Percentiles rank a stretch among this genome's conserved stretches.
Evolutionary conservation across 176 grass and related monocot species (phyloP).

Genomic region (Carex myosuroides): DNA sequence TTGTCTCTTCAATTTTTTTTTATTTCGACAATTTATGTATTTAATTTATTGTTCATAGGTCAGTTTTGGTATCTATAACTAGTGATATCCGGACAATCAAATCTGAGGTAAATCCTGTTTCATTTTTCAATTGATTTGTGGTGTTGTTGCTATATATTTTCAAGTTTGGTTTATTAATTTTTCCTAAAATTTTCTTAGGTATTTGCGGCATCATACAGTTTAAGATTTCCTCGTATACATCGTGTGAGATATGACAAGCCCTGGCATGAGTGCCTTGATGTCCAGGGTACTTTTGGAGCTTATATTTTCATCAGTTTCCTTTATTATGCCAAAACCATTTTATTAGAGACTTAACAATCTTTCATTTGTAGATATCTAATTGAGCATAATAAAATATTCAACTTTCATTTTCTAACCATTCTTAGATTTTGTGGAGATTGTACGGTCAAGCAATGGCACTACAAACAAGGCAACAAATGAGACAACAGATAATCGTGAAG

Average conservation of each 20-base stretch:
- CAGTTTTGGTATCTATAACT: constrained; percentile 82
- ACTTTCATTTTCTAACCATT: constrained; percentile 19
- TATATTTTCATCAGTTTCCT: constrained; percentile 10
- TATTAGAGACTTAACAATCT: neutral
- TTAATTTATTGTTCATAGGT: constrained; percentile 49
- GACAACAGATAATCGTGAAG: constrained; percentile 35
- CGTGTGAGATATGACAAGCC: constrained; percentile 87
- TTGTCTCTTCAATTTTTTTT: constrained; percentile 24
- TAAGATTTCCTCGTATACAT: constrained; percentile 90
- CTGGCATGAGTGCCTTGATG: constrained; percentile 94
- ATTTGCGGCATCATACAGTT: constrained; percentile 75
- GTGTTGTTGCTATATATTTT: constrained; percentile 16
- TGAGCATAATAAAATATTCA: neutral
- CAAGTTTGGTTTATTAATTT: constrained; percentile 9
- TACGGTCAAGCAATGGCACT: constrained; percentile 76
- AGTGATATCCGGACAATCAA: constrained; percentile 97
- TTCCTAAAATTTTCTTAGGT: constrained; percentile 48
- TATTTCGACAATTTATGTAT: constrained; percentile 1
- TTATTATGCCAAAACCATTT: constrained; percentile 9
- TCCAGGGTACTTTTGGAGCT: constrained; percentile 59
- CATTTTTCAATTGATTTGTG: constrained; percentile 10
- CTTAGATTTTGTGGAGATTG: constrained; percentile 82
- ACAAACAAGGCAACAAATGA: constrained; percentile 42
- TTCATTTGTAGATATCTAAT: constrained; percentile 28
- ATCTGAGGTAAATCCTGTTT: constrained; percentile 58